Conservation (phyloP, 768 basidiomycete species). For the Saitozyma sp. region DNA sequence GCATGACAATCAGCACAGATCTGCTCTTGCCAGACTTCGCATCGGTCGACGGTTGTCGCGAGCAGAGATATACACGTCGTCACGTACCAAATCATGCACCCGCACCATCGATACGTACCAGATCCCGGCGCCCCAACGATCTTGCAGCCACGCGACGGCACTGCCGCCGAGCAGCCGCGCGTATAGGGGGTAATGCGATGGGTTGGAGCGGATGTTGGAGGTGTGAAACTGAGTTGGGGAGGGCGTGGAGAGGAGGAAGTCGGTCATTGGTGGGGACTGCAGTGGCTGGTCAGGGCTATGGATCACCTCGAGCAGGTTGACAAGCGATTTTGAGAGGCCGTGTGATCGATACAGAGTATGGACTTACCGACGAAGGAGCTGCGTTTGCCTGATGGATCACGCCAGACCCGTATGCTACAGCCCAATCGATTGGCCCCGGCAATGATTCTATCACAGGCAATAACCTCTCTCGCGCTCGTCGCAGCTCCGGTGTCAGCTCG, state of each 20-base stretch:
- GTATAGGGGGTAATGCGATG: conserved; percentile 85
- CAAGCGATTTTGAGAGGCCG: background rate
- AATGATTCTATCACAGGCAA: conserved; percentile 67
- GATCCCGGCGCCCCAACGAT: conserved; percentile 66
- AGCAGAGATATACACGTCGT: background rate
- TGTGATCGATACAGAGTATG: background rate
- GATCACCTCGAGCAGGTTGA: background rate
- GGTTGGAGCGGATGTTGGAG: conserved; percentile 89
- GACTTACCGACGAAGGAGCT: conserved; percentile 13
- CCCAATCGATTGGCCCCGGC: conserved; percentile 89
- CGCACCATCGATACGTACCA: conserved; percentile 95
- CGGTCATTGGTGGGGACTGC: conserved; percentile 72
- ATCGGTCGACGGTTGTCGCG: background rate
- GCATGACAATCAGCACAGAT: background rate
- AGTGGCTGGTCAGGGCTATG: conserved; percentile 12
- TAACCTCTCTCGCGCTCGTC: conserved; percentile 27
- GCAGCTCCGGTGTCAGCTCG: conserved; percentile 9
- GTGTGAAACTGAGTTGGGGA: conserved; percentile 91
- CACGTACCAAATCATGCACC: conserved; percentile 75
- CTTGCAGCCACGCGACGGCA: conserved; percentile 77
- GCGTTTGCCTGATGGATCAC: conserved; percentile 85
- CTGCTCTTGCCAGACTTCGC: background rate
- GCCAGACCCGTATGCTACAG: conserved; percentile 95
- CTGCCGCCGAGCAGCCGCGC: conserved; percentile 79
- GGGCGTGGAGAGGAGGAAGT: conserved; percentile 94